A percentile compares a stretch with the other conserved stretches of the same genome.
Evolutionary conservation across 2,329 filamentous ascomycete genomes (phyloP).

Genomic region (Colletotrichum tanaceti): DNA sequence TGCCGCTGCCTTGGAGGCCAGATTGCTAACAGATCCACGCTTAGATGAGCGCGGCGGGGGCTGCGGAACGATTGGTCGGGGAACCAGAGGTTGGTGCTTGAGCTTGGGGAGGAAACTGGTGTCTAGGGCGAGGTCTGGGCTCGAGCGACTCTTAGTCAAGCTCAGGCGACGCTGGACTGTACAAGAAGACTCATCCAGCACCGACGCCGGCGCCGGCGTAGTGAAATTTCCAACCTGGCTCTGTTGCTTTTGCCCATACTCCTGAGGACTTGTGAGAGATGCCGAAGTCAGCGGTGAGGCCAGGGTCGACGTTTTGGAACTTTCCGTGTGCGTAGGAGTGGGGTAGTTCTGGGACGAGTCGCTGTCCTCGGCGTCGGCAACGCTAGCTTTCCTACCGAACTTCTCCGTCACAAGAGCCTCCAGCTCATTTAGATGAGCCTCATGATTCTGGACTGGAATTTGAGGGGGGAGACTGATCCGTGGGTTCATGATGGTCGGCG

Average conservation of each 20-base stretch:
- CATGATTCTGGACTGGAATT: constrained; percentile 30
- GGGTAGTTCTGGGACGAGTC: constrained; percentile 32
- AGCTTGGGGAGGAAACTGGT: constrained; percentile 52
- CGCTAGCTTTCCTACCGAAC: constrained; percentile 31
- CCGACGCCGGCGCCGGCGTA: not conserved
- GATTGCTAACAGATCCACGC: constrained; percentile 19
- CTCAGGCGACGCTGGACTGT: constrained; percentile 33
- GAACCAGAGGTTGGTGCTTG: constrained; percentile 53
- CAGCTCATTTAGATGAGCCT: constrained; percentile 30
- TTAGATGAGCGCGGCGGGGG: constrained; percentile 43
- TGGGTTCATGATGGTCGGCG: constrained; percentile 23
- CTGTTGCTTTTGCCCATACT: constrained; percentile 6
- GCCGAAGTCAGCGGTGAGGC: constrained; percentile 24
- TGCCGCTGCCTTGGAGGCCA: constrained; percentile 34
- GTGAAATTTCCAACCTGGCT: not conserved
- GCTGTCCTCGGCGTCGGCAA: constrained; percentile 37
- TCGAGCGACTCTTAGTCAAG: constrained; percentile 45
- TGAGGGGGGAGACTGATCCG: constrained; percentile 36
- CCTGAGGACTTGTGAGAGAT: constrained; percentile 20
- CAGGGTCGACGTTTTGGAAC: constrained; percentile 20
- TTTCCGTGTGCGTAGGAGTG: constrained; percentile 25
- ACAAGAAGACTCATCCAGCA: constrained; percentile 8
- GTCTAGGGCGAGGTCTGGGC: constrained; percentile 39
- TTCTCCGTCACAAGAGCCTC: constrained; percentile 36
- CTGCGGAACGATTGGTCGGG: constrained; percentile 27